phyloP scores from a whole-genome alignment of 1,284 basidiomycete species.

The Trametes hirsuta region DNA sequence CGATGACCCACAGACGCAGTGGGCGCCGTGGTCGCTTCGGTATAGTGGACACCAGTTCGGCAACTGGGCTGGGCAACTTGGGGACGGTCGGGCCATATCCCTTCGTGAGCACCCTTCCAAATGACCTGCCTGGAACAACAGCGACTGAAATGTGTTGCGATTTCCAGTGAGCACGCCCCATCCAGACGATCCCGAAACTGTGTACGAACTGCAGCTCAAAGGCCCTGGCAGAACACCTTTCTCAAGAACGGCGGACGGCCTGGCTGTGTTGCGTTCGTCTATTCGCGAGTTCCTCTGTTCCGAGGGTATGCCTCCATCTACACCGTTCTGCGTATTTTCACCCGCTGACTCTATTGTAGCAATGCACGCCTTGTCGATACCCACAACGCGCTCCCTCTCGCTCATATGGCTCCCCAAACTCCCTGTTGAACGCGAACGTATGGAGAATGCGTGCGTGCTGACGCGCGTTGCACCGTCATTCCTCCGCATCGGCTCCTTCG shows the following conservation, averaged over 20 bases:
- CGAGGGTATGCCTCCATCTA: constrained; percentile 59
- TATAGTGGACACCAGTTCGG: constrained; percentile 96
- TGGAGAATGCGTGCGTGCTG: constrained; percentile 80
- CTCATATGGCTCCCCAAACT: constrained; percentile 80
- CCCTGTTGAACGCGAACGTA: constrained; percentile 78
- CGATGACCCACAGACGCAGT: constrained; percentile 46
- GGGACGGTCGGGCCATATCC: constrained; percentile 92
- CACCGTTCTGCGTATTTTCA: background rate
- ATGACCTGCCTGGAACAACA: background rate
- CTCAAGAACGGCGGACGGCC: constrained; percentile 88
- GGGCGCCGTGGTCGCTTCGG: constrained; percentile 87
- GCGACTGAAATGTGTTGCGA: background rate
- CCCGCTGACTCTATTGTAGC: constrained; percentile 47
- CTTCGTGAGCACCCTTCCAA: constrained; percentile 53
- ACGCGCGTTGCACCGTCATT: constrained; percentile 90
- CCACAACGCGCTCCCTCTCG: constrained; percentile 87
- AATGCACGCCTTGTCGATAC: constrained; percentile 85
- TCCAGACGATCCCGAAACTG: constrained; percentile 55
- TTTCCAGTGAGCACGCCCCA: constrained; percentile 74
- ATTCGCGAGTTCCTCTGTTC: constrained; percentile 90
- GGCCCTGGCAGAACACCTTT: constrained; percentile 95
- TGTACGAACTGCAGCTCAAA: constrained; percentile 91
- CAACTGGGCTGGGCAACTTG: constrained; percentile 93
- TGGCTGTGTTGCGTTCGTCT: constrained; percentile 91
- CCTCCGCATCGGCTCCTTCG: constrained; percentile 90